Base-by-base conservation (phyloP, 129 eudicot species). In the Cynara cardunculus region DNA sequence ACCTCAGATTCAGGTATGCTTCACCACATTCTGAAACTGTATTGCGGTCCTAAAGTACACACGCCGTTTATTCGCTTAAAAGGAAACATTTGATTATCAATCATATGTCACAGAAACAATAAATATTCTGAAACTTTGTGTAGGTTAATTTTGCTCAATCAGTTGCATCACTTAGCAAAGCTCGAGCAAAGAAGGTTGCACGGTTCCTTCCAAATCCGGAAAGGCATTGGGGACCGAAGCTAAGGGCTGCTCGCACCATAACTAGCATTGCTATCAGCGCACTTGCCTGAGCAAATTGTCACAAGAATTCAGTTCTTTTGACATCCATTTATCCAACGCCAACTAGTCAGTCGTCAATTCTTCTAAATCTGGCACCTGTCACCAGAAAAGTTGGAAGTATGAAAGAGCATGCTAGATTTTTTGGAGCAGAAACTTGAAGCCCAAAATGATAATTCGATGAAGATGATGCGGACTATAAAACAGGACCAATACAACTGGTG, bases 161-260 rank as follows among this genome's bases (percentile, higher is more conserved):
- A 7, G 90, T 84, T 65, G 94, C 96, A 62, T 94, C 98, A 69
- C 90, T 92, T 72, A 90, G 97, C 94, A 92, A 95, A 85, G 96
- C 99, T 31, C 99, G 92, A 75, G 91, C 93, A 24, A 95, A 95
- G 89, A 95, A 92, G 84, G 94, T 95, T 30, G 99, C 99, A 14
- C 92, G 99, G 7, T 95, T 92, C 75, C 99, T 90, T 78, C 99
- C 97, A 3, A 95, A 95, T 80, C 99, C 99, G 1, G 97, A 95
- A 85, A 85, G 90, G 64, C 96, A 95, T 79, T 95, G 99, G 99
- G 99, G 99, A 14, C 99, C 99, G 21, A 95, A 95, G 87, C 88
- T 95, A 4, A 83, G 97, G 76, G 99, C 99, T 19, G 97, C 97
- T n/a, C 97, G 99, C 35, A 86, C 87, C 73, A 85, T 95, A 61